phyloP scores from a whole-genome alignment of 1,284 basidiomycete genomes.

The Cronartium quercuum region DNA sequence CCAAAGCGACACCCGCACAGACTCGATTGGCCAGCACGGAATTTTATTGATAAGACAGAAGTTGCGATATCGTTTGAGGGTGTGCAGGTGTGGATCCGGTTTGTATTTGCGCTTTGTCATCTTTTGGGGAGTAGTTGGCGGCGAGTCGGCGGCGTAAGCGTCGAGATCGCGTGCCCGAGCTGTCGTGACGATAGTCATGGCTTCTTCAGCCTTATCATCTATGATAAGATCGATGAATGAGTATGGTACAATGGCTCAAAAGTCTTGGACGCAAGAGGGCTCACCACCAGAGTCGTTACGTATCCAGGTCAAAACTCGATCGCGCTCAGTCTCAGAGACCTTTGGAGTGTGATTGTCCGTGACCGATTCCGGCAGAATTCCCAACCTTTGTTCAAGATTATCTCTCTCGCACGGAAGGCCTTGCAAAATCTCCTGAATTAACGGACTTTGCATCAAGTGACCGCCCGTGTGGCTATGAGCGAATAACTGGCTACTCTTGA shows the following conservation, averaged over 20 bases:
- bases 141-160: not conserved
- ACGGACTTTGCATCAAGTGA: slow-evolving; percentile 25
- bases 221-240: not conserved
- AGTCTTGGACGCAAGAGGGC: not conserved
- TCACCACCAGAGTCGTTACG: slow-evolving; percentile 29
- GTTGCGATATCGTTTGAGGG: slow-evolving; percentile 22
- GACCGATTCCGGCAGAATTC: not conserved
- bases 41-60: slow-evolving; percentile 32
- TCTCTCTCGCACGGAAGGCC: slow-evolving; percentile 23
- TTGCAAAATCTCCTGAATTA: slow-evolving; percentile 30
- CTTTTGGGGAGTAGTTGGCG: not conserved
- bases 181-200: slow-evolving; percentile 17
- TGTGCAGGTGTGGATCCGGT: slow-evolving; percentile 38
- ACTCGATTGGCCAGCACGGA: slow-evolving; percentile 28
- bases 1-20: slow-evolving; percentile 31
- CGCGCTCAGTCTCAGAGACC: slow-evolving; percentile 5
- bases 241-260: not conserved
- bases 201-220: slow-evolving; percentile 16
- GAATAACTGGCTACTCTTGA: slow-evolving; percentile 25
- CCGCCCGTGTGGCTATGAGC: not conserved
- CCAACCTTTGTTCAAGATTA: slow-evolving; percentile 28
- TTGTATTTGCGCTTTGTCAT: not conserved
- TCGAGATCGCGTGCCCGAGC: not conserved
- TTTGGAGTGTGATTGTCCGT: not conserved
- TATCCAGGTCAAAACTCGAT: slow-evolving; percentile 5